Conservation (phyloP, 1,284 basidiomycete species). For the Puccinia triticina region DNA sequence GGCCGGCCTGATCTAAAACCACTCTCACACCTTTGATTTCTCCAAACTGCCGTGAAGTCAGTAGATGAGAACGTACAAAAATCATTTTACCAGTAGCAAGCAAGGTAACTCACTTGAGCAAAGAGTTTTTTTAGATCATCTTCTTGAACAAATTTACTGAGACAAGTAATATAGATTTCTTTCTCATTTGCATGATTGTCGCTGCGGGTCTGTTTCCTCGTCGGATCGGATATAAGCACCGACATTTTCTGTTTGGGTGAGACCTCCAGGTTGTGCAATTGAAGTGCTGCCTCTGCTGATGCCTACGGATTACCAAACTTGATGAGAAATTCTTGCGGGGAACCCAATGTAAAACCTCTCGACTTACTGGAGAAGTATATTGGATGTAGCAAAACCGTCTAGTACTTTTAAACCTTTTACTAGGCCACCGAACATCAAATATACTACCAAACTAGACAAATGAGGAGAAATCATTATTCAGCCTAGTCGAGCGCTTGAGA, state of each 20-base stretch:
- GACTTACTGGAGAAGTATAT: constrained; percentile 75
- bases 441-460: constrained; percentile 75
- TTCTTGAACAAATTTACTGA: constrained; percentile 74
- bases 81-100: constrained; percentile 3
- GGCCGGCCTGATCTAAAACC: constrained; percentile 71
- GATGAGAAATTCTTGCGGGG: background rate
- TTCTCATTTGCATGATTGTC: constrained; percentile 78
- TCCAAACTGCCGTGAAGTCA: constrained; percentile 69
- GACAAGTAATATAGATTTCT: constrained; percentile 81
- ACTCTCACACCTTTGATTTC: constrained; percentile 77
- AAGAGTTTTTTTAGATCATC: constrained; percentile 77
- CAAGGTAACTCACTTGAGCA: constrained; percentile 63
- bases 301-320: constrained; percentile 62
- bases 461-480: background rate
- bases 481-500: background rate
- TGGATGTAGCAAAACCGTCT: constrained; percentile 95
- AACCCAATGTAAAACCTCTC: background rate
- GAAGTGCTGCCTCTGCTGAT: constrained; percentile 75
- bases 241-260: constrained; percentile 67
- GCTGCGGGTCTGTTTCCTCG: constrained; percentile 79
- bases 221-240: constrained; percentile 87
- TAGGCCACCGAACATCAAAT: constrained; percentile 96
- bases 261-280: constrained; percentile 75
- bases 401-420: constrained; percentile 87
- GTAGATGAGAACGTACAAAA: background rate